Conservation (phyloP, 176 grass and related monocot species). For the Cenchrus americanus region DNA sequence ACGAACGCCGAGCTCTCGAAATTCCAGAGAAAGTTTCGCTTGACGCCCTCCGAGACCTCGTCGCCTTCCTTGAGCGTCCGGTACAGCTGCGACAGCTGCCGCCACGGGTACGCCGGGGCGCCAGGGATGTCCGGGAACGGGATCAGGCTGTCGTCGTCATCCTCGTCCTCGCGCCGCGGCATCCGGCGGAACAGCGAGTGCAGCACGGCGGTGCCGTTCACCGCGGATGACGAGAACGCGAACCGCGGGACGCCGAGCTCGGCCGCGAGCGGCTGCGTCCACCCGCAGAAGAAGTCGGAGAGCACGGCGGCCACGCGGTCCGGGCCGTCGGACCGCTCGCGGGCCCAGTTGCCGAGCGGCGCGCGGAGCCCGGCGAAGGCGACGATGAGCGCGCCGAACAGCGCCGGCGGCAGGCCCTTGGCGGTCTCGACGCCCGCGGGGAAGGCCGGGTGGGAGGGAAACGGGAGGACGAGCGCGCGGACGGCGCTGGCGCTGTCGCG, state of each 20-base stretch:
- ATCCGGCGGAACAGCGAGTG: not conserved
- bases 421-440: slow-evolving; percentile 43
- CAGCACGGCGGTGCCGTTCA: slow-evolving; percentile 1
- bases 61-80: slow-evolving; percentile 35
- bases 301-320: slow-evolving; percentile 31
- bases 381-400: slow-evolving; percentile 24
- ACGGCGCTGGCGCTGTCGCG: not conserved
- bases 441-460: slow-evolving; percentile 37
- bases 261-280: slow-evolving; percentile 48
- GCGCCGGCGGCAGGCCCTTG: slow-evolving; percentile 6
- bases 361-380: slow-evolving; percentile 8
- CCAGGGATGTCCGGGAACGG: slow-evolving; percentile 38
- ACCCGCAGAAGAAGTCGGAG: slow-evolving; percentile 57
- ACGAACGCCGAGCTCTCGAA: slow-evolving; percentile 41
- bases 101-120: slow-evolving; percentile 46
- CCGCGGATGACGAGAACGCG: slow-evolving; percentile 39
- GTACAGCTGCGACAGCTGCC: slow-evolving; percentile 46
- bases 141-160: slow-evolving; percentile 20
- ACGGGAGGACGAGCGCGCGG: slow-evolving; percentile 46
- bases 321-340: not conserved
- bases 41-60: slow-evolving; percentile 40
- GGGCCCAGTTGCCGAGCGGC: not conserved
- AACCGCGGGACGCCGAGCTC: slow-evolving; percentile 44
- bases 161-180: not conserved
- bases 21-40: slow-evolving; percentile 59